Conservation (phyloP, 2,329 filamentous ascomycete genomes). For the Cercospora beticola region DNA sequence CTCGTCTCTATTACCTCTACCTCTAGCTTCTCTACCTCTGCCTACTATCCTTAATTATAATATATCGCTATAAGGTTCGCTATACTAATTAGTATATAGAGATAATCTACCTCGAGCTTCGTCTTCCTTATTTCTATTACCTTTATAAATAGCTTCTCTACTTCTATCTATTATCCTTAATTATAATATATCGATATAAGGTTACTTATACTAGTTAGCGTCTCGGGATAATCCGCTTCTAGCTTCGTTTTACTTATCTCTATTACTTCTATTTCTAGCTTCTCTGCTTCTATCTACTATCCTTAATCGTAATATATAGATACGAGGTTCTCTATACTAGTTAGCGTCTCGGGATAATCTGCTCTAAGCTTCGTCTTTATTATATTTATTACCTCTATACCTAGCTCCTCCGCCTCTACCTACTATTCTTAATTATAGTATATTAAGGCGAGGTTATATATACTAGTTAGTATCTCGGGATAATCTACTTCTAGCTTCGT, state of each 20-base stretch:
- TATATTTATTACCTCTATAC: not conserved
- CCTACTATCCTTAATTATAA: not conserved
- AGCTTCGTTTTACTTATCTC: too few relatives aligned
- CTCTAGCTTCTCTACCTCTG: too few relatives aligned
- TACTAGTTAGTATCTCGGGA: not conserved
- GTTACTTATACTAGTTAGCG: not conserved
- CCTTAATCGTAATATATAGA: too few relatives aligned
- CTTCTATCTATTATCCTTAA: not conserved
- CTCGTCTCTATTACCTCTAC: too few relatives aligned
- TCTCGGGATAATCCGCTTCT: too few relatives aligned
- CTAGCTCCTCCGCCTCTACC: not conserved
- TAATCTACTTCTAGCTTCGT: not conserved
- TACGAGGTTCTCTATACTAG: too few relatives aligned
- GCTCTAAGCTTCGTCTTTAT: too few relatives aligned
- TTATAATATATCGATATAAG: not conserved
- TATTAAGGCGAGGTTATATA: not conserved
- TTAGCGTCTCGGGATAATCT: too few relatives aligned
- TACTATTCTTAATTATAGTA: not conserved
- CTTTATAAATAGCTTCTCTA: not conserved
- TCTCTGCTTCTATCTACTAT: too few relatives aligned
- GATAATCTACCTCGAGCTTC: not conserved
- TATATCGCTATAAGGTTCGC: not conserved
- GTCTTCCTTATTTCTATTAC: not conserved
- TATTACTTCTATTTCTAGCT: too few relatives aligned
- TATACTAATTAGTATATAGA: not conserved